Base-by-base conservation (phyloP, 2,329 filamentous ascomycete genomes). In the Aspergillus thermomutatus region DNA sequence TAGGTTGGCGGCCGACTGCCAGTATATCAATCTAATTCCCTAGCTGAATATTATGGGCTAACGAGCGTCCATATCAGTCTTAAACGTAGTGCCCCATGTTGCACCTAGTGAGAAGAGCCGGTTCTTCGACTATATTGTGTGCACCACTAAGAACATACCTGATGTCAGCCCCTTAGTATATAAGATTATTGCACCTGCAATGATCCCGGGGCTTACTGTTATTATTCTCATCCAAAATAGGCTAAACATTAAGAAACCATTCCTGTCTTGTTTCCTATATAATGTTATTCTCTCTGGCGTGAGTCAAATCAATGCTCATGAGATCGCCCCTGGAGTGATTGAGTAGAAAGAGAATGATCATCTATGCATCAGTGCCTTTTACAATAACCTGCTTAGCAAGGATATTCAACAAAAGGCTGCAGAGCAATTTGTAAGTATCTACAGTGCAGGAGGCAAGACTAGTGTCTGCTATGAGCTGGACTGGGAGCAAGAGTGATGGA, bases 141-240 rank as follows among this genome's bases (percentile, higher is more conserved):
- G 82, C 49, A 77, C 79, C n/a, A 87, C 83, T 17, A 87, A 87
- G 66, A 86, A 83, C 58, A 72, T 83, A 46, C 78, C 83, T 1
- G 84, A 87, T 54, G 68, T 82, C n/a, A 69, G 74, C 1, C 82
- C 84, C 0, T 72, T 71, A 0, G 69, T 82, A 0, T 64, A 74
- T 41, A 77, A 82, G 1, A 66, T 85, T 34, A 78, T 86, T 27
- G 64, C 68, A 0, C 80, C 82, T 0, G 83, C 82, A 1, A 70
- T 87, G 0, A 82, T 79, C 0, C 74, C 77, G 1, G 75, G 73
- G 1, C 71, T 78, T 23, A 85, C 83, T 0, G 75, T 75, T 26
- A 80, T 87, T 46, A 74, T 86, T 0, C 76, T 87, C 6, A 71
- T 84, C 6, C 85, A 87, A 59, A 87, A 87, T 64, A 84, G 85